Conservation (phyloP, 208 protist species). For the Trypanosoma boissoni region DNA sequence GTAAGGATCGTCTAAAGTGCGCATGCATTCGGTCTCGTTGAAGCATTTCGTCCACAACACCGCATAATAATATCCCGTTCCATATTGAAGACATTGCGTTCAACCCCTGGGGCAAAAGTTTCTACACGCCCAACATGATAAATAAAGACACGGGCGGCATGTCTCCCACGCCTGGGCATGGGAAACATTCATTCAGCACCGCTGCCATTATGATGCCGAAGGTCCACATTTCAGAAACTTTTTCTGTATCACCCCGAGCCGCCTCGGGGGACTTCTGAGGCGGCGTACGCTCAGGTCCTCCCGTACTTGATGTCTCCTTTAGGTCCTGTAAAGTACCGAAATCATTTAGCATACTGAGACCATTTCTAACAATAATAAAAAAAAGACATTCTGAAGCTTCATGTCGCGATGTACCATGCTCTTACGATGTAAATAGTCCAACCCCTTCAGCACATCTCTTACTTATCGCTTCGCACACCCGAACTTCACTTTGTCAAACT, state of each 20-base stretch:
- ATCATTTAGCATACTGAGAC: constrained; percentile 86
- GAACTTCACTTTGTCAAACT: constrained; percentile 43
- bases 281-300: constrained; percentile 57
- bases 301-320: constrained; percentile 27
- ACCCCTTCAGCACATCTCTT: constrained; percentile 61
- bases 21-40: constrained; percentile 37
- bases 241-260: constrained; percentile 38
- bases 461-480: constrained; percentile 49
- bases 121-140: constrained; percentile 41
- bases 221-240: constrained; percentile 78
- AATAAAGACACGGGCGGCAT: constrained; percentile 33
- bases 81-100: constrained; percentile 27
- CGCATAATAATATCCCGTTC: constrained; percentile 42
- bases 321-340: constrained; percentile 76
- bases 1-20: constrained; percentile 47
- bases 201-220: constrained; percentile 78
- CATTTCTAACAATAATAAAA: constrained; percentile 63
- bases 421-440: constrained; percentile 80
- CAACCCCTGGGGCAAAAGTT: constrained; percentile 31
- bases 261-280: constrained; percentile 80
- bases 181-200: constrained; percentile 63
- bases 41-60: constrained; percentile 40
- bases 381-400: constrained; percentile 90
- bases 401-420: constrained; percentile 89
- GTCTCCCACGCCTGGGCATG: constrained; percentile 37